Base-by-base conservation (phyloP, 2,329 filamentous ascomycete genomes). In the Aureobasidium namibiae region DNA sequence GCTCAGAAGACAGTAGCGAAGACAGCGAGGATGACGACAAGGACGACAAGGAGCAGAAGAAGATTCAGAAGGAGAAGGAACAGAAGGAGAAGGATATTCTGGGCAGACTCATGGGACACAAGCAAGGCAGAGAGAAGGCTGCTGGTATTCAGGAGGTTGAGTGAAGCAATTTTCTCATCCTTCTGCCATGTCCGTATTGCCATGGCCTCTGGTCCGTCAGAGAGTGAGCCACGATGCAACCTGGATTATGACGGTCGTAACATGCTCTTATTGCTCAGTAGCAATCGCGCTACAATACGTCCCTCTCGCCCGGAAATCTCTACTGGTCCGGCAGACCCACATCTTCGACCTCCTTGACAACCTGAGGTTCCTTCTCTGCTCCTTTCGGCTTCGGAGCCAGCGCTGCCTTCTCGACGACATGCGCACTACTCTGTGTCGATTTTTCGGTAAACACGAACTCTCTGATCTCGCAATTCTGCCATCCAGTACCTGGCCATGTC, bases 81-180 rank as follows among this genome's bases (percentile, higher is more conserved):
- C 52, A 56, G n/a, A 48, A 56, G 24, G 65, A 66, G 26, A 63
- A 62, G 59, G 45, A 64, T 34, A 57, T 66, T 18, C 50, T 68
- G 63, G 59, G 60, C 29, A 65, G 62, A 50, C 62, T 68, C 13
- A 65, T 67, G 63, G 66, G 65, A 9, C 54, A 61, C 41, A 58
- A 54, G 45, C 21, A 48, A 24, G 59, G 50, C 24, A 49, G 56
- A 39, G 54, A 60, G 4, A 63, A 60, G 38, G 34, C 46, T 13
- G 31, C 54, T 29, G 57, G 61, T 14, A 61, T 63, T 26, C 50
- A 61, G 34, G 62, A 61, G n/a, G 53, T 63, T 13, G 60, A 58
- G 13, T 52, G 46, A 57, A 46, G 29, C 31, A 10, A 8, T 34
- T 18, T 10, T 14, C n/a, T 49, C 18, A 31, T 18, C 34, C 29